A percentile compares a stretch with the other conserved stretches of the same genome.
Evolutionary conservation across 2,329 filamentous ascomycete genomes (phyloP).

Genomic region (Karstenula rhodostoma): DNA sequence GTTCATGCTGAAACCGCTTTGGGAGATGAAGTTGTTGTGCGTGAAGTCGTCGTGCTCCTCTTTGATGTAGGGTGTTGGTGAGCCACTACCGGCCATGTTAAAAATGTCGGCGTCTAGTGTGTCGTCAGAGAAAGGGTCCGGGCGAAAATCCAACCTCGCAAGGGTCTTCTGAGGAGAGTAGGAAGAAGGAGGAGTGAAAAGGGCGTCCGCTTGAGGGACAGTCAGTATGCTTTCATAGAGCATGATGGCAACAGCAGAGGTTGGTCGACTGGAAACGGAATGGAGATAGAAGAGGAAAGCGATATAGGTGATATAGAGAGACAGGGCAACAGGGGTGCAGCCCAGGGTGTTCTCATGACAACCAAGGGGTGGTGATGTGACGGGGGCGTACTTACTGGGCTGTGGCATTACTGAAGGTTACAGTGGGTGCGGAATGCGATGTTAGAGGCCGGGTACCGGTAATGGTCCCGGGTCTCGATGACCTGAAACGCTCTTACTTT

Average conservation of each 20-base stretch:
- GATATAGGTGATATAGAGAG: conserved; percentile 31
- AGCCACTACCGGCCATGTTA: conserved; percentile 64
- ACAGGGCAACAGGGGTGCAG: conserved; percentile 16
- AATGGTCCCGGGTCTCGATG: conserved; percentile 43
- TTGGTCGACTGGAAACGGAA: conserved; percentile 24
- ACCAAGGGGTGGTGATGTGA: conserved; percentile 37
- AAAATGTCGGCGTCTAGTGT: conserved; percentile 54
- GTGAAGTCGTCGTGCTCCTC: conserved; percentile 72
- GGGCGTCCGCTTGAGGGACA: conserved; percentile 53
- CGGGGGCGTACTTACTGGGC: conserved; percentile 49
- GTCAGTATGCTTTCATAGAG: conserved; percentile 48
- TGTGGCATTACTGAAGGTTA: conserved; percentile 51
- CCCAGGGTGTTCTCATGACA: conserved; percentile 43
- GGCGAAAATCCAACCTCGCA: conserved; percentile 48
- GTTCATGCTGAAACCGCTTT: conserved; percentile 60
- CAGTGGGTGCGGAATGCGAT: conserved; percentile 47
- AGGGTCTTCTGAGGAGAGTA: conserved; percentile 51
- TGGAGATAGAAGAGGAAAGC: conserved; percentile 17
- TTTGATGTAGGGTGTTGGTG: conserved; percentile 70
- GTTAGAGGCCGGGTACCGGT: conserved; percentile 43
- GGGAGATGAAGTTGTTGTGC: conserved; percentile 57
- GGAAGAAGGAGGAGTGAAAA: conserved; percentile 52
- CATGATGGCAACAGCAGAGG: conserved; percentile 37
- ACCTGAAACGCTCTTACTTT: conserved; percentile 50
- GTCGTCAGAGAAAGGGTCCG: conserved; percentile 52